Conservation (phyloP, 768 basidiomycete genomes). For the Tremella fuciformis region DNA sequence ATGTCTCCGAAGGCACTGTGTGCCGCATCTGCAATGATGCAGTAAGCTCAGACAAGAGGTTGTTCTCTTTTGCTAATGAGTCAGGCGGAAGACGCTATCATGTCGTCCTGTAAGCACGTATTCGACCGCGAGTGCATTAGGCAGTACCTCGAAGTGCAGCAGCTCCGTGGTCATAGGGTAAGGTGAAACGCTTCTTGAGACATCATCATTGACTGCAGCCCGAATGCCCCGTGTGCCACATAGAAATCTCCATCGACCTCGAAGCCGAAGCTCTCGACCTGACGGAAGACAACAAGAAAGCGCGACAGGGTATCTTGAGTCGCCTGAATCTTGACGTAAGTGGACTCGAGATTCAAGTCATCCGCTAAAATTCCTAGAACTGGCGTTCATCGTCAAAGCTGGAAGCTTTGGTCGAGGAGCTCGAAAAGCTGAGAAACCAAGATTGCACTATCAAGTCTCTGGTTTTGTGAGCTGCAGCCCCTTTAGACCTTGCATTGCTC, state of each 20-base stretch:
- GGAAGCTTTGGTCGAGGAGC: slow-evolving; percentile 90
- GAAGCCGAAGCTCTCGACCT: slow-evolving; percentile 87
- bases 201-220: slow-evolving; percentile 58
- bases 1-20: slow-evolving; percentile 71
- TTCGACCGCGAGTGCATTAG: slow-evolving; percentile 95
- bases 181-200: slow-evolving; percentile 36
- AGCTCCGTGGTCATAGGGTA: slow-evolving; percentile 55
- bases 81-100: slow-evolving; percentile 84
- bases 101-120: slow-evolving; percentile 86
- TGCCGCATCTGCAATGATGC: slow-evolving; percentile 96
- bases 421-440: slow-evolving; percentile 74
- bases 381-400: slow-evolving; percentile 98
- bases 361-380: slow-evolving; percentile 48
- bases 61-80: slow-evolving; percentile 2
- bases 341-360: not conserved
- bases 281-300: slow-evolving; percentile 58
- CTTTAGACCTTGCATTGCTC: not conserved
- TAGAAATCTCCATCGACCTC: slow-evolving; percentile 89
- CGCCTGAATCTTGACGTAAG: slow-evolving; percentile 71
- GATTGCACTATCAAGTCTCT: slow-evolving; percentile 93
- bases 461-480: slow-evolving; percentile 61
- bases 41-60: slow-evolving; percentile 51
- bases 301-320: slow-evolving; percentile 87
- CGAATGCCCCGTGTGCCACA: slow-evolving; percentile 89
- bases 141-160: slow-evolving; percentile 79